phyloP scores from a whole-genome alignment of 805 yeast species.

The Saccharomycopsis capsularis region DNA sequence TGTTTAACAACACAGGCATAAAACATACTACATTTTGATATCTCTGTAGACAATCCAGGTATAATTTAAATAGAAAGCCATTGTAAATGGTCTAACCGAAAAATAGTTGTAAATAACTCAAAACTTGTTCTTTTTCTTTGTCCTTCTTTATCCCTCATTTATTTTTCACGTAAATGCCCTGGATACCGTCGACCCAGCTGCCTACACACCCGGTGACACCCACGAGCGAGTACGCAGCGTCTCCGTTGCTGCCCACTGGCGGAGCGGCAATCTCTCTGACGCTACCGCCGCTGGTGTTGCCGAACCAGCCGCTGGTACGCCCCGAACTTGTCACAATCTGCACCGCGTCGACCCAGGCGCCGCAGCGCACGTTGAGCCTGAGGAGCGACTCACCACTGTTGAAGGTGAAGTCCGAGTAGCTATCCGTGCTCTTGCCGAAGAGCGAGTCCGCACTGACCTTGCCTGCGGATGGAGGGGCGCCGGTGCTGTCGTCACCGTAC shows the following conservation, averaged over 20 bases:
- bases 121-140: too few relatives aligned
- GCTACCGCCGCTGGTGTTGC: slow-evolving; percentile 66
- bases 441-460: not conserved
- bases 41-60: too few relatives aligned
- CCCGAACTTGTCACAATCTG: slow-evolving; percentile 57
- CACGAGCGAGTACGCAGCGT: slow-evolving; percentile 34
- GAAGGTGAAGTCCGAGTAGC: slow-evolving; percentile 51
- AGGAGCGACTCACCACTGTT: slow-evolving; percentile 50
- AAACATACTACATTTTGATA: too few relatives aligned
- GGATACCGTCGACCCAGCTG: slow-evolving; percentile 54
- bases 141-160: not conserved
- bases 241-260: not conserved
- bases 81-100: too few relatives aligned
- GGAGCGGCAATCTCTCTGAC: slow-evolving; percentile 58
- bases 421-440: slow-evolving; percentile 28
- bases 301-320: slow-evolving; percentile 51
- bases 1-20: too few relatives aligned
- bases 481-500: not conserved
- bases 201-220: slow-evolving; percentile 71
- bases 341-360: slow-evolving; percentile 86
- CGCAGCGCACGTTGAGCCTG: slow-evolving; percentile 61
- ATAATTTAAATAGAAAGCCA: too few relatives aligned
- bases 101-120: too few relatives aligned
- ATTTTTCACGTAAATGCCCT: slow-evolving; percentile 36
- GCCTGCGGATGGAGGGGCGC: too few relatives aligned